Conservation (phyloP, 257 asterid species). For the Rehmannia glutinosa region DNA sequence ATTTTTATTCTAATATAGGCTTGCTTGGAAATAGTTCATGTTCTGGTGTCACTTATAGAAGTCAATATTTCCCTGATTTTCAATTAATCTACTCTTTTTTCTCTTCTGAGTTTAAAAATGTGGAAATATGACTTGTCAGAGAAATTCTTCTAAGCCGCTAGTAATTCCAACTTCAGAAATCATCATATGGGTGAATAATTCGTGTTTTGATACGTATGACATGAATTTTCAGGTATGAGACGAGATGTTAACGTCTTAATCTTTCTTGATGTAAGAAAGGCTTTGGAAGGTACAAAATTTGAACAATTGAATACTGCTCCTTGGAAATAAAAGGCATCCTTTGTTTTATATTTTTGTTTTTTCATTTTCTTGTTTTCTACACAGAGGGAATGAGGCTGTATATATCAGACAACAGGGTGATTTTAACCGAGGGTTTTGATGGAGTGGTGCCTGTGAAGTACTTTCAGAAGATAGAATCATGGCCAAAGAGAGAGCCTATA, state of each 20-base stretch:
- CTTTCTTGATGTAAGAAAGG: slow-evolving; percentile 78
- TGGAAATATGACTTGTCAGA: too few relatives aligned
- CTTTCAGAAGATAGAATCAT: slow-evolving; percentile 73
- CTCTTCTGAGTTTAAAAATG: too few relatives aligned
- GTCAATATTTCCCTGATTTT: too few relatives aligned
- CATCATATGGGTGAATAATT: neutral
- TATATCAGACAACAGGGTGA: slow-evolving; percentile 81
- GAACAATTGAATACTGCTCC: neutral
- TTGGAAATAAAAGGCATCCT: neutral
- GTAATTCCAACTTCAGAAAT: too few relatives aligned
- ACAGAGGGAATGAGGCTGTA: slow-evolving; percentile 92
- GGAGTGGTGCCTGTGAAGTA: slow-evolving; percentile 78
- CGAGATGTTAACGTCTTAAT: slow-evolving; percentile 62
- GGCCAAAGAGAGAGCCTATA: slow-evolving; percentile 70
- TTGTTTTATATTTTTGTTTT: neutral
- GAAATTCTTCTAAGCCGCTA: too few relatives aligned
- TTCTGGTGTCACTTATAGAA: too few relatives aligned
- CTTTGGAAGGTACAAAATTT: slow-evolving; percentile 61
- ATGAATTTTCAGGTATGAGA: slow-evolving; percentile 68
- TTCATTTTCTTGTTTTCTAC: slow-evolving; percentile 11
- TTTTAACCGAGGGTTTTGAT: slow-evolving; percentile 86
- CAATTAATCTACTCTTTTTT: too few relatives aligned
- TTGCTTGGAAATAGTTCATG: too few relatives aligned
- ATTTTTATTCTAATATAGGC: too few relatives aligned
- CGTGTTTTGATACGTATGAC: neutral